Conservation (phyloP, 2,329 filamentous ascomycete species). For the Cadophora sp. region DNA sequence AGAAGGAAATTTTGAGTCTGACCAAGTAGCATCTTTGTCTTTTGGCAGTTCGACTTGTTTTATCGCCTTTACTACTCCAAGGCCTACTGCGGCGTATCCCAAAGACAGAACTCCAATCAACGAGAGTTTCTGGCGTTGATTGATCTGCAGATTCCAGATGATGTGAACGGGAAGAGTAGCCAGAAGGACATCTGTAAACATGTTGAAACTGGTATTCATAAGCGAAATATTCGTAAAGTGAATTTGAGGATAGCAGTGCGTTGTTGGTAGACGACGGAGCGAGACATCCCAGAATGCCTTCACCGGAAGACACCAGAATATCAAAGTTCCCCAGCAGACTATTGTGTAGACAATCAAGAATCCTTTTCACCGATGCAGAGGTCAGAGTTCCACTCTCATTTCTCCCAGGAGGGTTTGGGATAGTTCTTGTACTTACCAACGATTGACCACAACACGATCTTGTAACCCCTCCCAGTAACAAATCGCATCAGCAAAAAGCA, state of each 20-base stretch:
- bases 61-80: conserved; percentile 13
- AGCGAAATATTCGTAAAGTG: conserved; percentile 16
- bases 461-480: neutral
- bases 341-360: conserved; percentile 27
- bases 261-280: conserved; percentile 35
- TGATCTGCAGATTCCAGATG: conserved; percentile 50
- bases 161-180: conserved; percentile 50
- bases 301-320: conserved; percentile 23
- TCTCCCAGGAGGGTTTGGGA: neutral
- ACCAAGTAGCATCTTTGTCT: conserved; percentile 11
- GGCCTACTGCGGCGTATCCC: conserved; percentile 33
- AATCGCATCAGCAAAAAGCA: conserved; percentile 17
- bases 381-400: neutral
- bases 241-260: conserved; percentile 11
- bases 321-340: conserved; percentile 21
- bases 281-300: conserved; percentile 14
- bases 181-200: conserved; percentile 50
- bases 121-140: conserved; percentile 46
- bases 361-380: conserved; percentile 12
- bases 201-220: conserved; percentile 27
- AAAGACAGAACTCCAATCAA: conserved; percentile 49
- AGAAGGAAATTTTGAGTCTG: neutral
- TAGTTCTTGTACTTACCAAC: neutral
- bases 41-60: neutral
- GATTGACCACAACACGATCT: conserved; percentile 3